Conservation (phyloP, 805 yeast genomes). For the Lipomyces oligophaga region DNA sequence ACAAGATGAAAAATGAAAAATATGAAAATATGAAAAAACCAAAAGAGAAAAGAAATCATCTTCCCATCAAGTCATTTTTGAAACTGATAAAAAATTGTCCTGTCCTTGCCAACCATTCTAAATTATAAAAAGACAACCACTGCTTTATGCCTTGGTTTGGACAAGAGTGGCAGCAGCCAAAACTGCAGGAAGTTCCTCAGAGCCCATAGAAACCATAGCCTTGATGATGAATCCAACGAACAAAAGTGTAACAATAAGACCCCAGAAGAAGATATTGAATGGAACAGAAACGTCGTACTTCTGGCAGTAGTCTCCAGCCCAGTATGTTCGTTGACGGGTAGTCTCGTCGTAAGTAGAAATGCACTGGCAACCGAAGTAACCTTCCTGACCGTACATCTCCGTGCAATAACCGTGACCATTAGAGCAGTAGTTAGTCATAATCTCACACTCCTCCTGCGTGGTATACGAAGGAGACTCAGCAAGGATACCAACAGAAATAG, state of each 20-base stretch:
- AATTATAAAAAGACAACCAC: neutral
- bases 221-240: slow-evolving; percentile 48
- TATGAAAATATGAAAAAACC: neutral
- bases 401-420: slow-evolving; percentile 40
- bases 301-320: slow-evolving; percentile 53
- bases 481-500: slow-evolving; percentile 26
- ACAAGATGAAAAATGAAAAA: neutral
- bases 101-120: neutral
- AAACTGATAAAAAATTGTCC: neutral
- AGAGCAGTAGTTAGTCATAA: slow-evolving; percentile 38
- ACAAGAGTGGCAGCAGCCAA: slow-evolving; percentile 51
- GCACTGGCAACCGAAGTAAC: slow-evolving; percentile 39
- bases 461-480: slow-evolving; percentile 27
- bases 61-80: neutral
- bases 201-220: slow-evolving; percentile 49
- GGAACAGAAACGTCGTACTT: slow-evolving; percentile 64
- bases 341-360: slow-evolving; percentile 33
- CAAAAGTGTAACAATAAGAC: slow-evolving; percentile 34
- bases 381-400: slow-evolving; percentile 30
- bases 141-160: slow-evolving; percentile 25
- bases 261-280: slow-evolving; percentile 67
- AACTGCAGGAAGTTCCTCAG: slow-evolving; percentile 59
- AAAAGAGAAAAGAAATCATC: neutral
- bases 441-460: slow-evolving; percentile 36
- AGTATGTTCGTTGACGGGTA: slow-evolving; percentile 36